phyloP scores from a whole-genome alignment of 352 stramenopile genomes.

The Phytophthora cajani region DNA sequence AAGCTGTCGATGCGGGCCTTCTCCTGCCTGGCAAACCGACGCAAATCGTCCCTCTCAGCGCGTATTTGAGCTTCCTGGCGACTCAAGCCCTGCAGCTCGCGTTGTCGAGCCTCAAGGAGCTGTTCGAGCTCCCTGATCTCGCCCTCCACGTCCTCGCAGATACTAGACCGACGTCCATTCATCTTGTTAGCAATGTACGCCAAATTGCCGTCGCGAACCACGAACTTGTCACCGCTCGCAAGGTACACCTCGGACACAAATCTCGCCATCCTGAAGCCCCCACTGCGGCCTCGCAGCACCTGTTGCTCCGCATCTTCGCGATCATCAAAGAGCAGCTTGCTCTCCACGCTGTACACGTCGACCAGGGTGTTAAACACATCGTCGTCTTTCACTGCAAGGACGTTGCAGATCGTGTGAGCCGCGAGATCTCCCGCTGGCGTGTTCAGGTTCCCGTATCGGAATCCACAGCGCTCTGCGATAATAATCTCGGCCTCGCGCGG shows the following conservation, averaged over 20 bases:
- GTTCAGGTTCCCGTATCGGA: slow-evolving; percentile 56
- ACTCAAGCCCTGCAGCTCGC: slow-evolving; percentile 44
- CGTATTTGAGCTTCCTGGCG: slow-evolving; percentile 50
- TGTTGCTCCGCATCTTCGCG: slow-evolving; percentile 50
- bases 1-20: slow-evolving; percentile 55
- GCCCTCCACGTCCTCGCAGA: slow-evolving; percentile 64
- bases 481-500: slow-evolving; percentile 71
- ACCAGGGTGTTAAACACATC: slow-evolving; percentile 81
- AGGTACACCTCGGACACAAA: slow-evolving; percentile 72
- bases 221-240: slow-evolving; percentile 70
- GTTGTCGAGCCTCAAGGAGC: slow-evolving; percentile 43
- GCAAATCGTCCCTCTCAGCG: slow-evolving; percentile 41
- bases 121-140: slow-evolving; percentile 62
- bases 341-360: slow-evolving; percentile 72
- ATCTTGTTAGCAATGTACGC: slow-evolving; percentile 80
- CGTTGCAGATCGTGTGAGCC: slow-evolving; percentile 69
- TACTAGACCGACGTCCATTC: slow-evolving; percentile 55
- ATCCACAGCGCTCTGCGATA: slow-evolving; percentile 58
- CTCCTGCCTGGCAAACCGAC: slow-evolving; percentile 33
- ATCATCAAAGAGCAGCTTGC: slow-evolving; percentile 68
- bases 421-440: slow-evolving; percentile 47
- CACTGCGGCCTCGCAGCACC: slow-evolving; percentile 54
- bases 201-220: slow-evolving; percentile 70
- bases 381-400: slow-evolving; percentile 66
- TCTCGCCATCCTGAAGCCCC: slow-evolving; percentile 57